Evolutionary conservation across 2,329 filamentous ascomycete species (phyloP), one percentile per base, ranked within the genome.

Genomic region (Stenocarpella maydis): DNA sequence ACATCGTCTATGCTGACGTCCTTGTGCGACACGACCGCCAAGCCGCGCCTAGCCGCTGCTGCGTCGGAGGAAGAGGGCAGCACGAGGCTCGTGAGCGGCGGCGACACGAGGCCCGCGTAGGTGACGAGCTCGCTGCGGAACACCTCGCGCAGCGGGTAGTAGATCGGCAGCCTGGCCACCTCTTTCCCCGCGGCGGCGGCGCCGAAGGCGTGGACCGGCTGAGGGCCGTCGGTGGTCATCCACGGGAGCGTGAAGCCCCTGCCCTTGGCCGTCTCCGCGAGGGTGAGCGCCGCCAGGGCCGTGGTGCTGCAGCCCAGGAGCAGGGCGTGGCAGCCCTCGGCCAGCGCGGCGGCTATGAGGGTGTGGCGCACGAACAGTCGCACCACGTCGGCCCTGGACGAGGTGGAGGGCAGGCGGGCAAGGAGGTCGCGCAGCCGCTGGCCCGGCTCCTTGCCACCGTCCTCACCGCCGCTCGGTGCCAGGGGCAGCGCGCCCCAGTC

Each of bases 1-100:
- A 99, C 87, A 74, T 95, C 91, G 77, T 98, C 94, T 75, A 99
- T 98, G 54, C 94, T 97, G 54, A 93, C 87, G 73, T 94, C 91
- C 77, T 91, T 92, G 74, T 91, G 90, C 39, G 88, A 92, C 3
- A 89, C 80, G 76, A 91, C 79, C 34, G 73, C 74, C 34, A 74
- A 71, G 47, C 75, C 74, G 45, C 76, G 65, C 26, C 54, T 58
- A n/a, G 66, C 66, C 39, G 65, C n/a, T n/a, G n/a, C n/a, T n/a
- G n/a, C 61, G 31, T 77, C 74, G 60, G 82, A 77, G 61, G 80
- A 77, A 58, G 82, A 77, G 61, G 80, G 77, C n/a, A 83, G 81
- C 26, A 85, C 80, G 52, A 90, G 75, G 14, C 80, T 79, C 2
- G 79, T 77, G 4, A 94, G 80, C 21, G 87, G 82, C 15, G 88